These are phyloP conservation scores for Hyphopichia buzzinii DNA, from an alignment of 1,139 yeast genomes.

Conservation along the genomic window DNA sequence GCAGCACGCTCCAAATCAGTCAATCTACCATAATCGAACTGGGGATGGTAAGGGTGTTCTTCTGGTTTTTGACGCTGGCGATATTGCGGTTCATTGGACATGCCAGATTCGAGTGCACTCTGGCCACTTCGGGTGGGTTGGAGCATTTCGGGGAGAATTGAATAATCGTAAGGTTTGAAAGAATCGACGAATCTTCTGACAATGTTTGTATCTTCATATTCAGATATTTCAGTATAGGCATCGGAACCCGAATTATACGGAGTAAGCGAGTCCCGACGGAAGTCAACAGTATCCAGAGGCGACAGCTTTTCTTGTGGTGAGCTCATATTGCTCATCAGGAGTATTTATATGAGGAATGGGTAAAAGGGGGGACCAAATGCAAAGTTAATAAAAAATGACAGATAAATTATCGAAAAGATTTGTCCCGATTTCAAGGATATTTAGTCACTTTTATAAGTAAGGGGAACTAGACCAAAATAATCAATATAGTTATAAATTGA, in stretches of 20 bases:
- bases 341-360: background rate
- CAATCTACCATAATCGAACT: conserved; percentile 27
- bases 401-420: too few species aligned
- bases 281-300: background rate
- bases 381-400: too few species aligned
- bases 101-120: background rate
- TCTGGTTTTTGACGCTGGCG: conserved; percentile 5
- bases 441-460: too few species aligned
- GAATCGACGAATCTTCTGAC: conserved; percentile 22
- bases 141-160: conserved; percentile 14
- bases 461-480: too few species aligned
- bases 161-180: conserved; percentile 28
- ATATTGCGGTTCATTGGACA: background rate
- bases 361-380: too few species aligned
- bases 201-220: conserved; percentile 15
- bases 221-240: conserved; percentile 7
- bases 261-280: background rate
- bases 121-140: conserved; percentile 1
- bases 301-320: conserved; percentile 2
- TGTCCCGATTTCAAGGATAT: too few species aligned
- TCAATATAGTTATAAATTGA: too few species aligned
- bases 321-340: background rate
- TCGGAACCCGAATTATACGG: conserved; percentile 5
- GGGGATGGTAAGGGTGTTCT: conserved; percentile 20
- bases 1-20: conserved; percentile 33